These are phyloP conservation scores for Tetrahymena borealis DNA, from an alignment of 73 alveolate species.

Conservation along the genomic window DNA sequence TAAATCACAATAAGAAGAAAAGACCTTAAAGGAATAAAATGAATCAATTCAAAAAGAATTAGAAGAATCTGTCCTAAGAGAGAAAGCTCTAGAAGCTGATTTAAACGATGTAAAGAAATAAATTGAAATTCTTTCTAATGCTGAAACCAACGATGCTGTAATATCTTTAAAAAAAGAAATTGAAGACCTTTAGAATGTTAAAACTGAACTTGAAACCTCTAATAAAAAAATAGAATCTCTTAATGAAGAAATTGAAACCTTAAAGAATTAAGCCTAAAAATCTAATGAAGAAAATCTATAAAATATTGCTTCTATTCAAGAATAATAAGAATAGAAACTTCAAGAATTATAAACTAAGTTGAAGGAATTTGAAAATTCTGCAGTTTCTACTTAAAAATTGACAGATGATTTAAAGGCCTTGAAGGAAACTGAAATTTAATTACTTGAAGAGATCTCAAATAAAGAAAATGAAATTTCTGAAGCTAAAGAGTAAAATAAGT, in stretches of 20 bases:
- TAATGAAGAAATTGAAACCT: background rate
- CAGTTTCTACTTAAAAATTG: background rate
- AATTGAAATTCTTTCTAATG: too few species aligned
- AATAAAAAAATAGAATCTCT: background rate
- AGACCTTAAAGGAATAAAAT: background rate
- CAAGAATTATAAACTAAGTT: too few species aligned
- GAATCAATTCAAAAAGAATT: background rate
- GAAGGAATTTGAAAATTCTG: background rate
- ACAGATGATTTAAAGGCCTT: background rate
- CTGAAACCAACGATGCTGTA: too few species aligned
- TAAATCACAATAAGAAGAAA: background rate
- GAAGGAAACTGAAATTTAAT: background rate
- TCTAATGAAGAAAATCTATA: background rate
- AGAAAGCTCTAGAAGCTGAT: too few species aligned
- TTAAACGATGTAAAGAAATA: too few species aligned
- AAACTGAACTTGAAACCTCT: background rate
- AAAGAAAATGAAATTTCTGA: background rate
- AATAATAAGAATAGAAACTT: too few species aligned
- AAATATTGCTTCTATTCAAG: background rate
- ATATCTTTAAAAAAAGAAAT: background rate
- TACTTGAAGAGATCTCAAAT: background rate
- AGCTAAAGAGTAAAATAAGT: background rate
- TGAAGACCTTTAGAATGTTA: background rate
- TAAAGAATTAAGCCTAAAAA: background rate
- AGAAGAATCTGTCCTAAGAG: background rate